Base-by-base conservation (phyloP, 2,329 filamentous ascomycete genomes). In the Pseudocercospora cruenta region DNA sequence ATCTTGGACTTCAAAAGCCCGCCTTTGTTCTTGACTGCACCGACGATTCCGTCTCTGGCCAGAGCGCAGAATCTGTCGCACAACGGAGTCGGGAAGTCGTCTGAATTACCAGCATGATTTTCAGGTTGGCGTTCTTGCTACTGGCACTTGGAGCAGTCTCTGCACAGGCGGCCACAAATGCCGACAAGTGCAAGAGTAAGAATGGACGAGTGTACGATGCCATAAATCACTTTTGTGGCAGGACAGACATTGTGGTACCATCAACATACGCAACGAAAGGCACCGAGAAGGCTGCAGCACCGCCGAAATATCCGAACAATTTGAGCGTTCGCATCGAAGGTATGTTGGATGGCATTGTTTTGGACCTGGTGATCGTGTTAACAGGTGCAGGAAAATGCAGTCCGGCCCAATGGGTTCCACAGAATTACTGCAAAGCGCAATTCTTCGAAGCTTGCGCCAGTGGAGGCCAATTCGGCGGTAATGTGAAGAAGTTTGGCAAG, bases 351-450 rank as follows among this genome's bases (percentile, higher is more conserved):
- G 12, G 12, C 0, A 16, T 36, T 1, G 10, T 49, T 3, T 22
- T 49, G 45, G 6, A 9, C 4, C n/a, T 21, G 9, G 28, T 16
- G 7, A 4, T n/a, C 12, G 1, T 43, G 31, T 8, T 43, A 21
- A 60, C 31, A n/a, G 16, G 10, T 9, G n/a, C 16, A 65, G 63
- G 63, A 3, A 62, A 58, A 2, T 65, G 63, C 24, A 45, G 47
- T 24, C 63, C 63, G 9, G 36, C 63, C 7, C 63, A 65, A 55
- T 65, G 63, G 63, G 63, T 65, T 4, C 63, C 63, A 4, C 43
- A 54, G 1, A n/a, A 28, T 2, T 62, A 62, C 14, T 65, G 63
- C 59, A 59, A 54, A 22, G 3, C 53, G 1, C 63, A 65, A 19
- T 65, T 65, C 54, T 62, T 58, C 31, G 19, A 58, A 10, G 61